Conservation (phyloP, 345 rosid species). For the Brassica nigra region DNA sequence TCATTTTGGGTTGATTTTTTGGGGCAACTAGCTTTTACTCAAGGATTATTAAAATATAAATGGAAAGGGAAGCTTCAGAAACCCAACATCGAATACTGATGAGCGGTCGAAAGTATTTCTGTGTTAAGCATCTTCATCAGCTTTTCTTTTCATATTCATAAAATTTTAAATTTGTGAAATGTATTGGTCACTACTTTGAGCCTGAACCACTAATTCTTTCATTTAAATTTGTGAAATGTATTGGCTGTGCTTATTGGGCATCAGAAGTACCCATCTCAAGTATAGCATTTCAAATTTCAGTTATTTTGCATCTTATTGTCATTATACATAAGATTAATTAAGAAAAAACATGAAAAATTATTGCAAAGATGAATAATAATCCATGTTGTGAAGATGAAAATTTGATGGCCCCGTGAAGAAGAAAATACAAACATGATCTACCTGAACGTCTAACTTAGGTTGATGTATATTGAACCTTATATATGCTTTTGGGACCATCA, state of each 20-base stretch:
- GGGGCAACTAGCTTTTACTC: conserved; percentile 16
- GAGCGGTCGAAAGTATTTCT: conserved; percentile 24
- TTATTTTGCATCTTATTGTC: neutral
- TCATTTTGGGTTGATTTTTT: conserved; percentile 17
- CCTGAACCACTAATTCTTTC: conserved; percentile 25
- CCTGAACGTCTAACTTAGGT: neutral
- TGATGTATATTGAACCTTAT: neutral
- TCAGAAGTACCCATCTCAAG: conserved; percentile 9
- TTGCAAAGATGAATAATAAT: neutral
- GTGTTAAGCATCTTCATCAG: conserved; percentile 36
- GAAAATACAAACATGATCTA: neutral
- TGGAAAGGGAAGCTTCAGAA: conserved; percentile 26
- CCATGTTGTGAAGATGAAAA: neutral
- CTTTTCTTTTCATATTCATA: conserved; percentile 30
- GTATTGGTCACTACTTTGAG: conserved; percentile 31
- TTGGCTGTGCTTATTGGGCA: conserved; percentile 13
- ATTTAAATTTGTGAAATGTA: neutral
- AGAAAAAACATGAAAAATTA: neutral
- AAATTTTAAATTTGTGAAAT: neutral
- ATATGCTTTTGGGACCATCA: neutral
- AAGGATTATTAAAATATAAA: conserved; percentile 19
- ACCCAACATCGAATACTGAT: conserved; percentile 37
- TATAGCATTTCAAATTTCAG: neutral
- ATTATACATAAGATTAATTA: neutral
- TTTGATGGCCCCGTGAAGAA: neutral